Conservation (phyloP, 768 basidiomycete genomes). For the Podaxis sp. region DNA sequence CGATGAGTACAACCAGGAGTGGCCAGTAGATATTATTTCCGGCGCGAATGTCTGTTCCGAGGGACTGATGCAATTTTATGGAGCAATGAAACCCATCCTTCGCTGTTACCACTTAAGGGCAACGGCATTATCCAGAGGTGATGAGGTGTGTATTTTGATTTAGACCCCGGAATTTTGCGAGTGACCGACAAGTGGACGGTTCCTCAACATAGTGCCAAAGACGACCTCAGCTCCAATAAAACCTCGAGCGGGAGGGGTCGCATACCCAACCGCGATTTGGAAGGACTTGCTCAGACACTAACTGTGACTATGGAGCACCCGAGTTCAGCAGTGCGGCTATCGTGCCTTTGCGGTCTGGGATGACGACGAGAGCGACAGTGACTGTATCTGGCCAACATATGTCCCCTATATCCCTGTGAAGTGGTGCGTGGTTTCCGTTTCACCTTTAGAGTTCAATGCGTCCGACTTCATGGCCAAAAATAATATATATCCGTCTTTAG, state of each 20-base stretch:
- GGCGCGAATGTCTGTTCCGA: too few species aligned
- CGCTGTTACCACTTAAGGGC: too few species aligned
- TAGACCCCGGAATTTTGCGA: too few species aligned
- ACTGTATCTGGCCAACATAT: slow-evolving; percentile 23
- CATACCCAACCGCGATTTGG: slow-evolving; percentile 62
- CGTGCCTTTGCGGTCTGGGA: slow-evolving; percentile 80
- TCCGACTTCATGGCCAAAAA: not conserved
- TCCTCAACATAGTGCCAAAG: slow-evolving; percentile 32
- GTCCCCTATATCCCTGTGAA: not conserved
- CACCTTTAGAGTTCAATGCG: not conserved
- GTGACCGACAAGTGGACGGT: too few species aligned
- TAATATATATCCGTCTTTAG: too few species aligned
- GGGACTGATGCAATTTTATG: too few species aligned
- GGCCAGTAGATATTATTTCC: not conserved
- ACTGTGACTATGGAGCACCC: slow-evolving; percentile 35
- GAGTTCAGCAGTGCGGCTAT: slow-evolving; percentile 60
- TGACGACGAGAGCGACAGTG: slow-evolving; percentile 82
- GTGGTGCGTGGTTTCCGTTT: not conserved
- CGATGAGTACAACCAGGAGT: slow-evolving; percentile 6
- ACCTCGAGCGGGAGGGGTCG: slow-evolving; percentile 48
- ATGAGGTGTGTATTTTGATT: too few species aligned
- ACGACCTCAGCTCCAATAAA: slow-evolving; percentile 30
- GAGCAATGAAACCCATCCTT: too few species aligned
- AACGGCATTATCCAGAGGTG: too few species aligned
- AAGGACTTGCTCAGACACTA: slow-evolving; percentile 24